phyloP scores from a whole-genome alignment of 2,329 filamentous ascomycete genomes.

The Xylaria sp. region DNA sequence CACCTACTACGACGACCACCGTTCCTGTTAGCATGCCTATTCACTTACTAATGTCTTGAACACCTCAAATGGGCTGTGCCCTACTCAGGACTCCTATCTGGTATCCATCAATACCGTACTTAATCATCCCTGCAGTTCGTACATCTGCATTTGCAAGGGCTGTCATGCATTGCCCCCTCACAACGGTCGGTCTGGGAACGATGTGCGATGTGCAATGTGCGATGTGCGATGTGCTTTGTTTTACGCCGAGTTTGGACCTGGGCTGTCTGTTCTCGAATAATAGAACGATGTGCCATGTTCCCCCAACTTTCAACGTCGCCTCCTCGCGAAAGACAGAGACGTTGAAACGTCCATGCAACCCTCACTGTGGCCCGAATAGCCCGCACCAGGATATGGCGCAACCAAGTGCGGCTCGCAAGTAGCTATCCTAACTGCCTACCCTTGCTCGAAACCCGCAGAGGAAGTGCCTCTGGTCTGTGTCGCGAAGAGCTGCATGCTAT shows the following conservation, averaged over 20 bases:
- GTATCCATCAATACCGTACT: neutral
- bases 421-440: too few relatives aligned
- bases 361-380: neutral
- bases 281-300: neutral
- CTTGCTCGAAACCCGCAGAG: neutral
- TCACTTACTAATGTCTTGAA: neutral
- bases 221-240: neutral
- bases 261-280: neutral
- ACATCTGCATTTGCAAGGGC: neutral
- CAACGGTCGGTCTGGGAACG: neutral
- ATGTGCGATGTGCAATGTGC: neutral
- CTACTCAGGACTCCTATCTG: too few relatives aligned
- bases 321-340: neutral
- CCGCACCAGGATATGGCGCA: neutral
- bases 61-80: constrained; percentile 1
- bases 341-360: neutral
- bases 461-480: too few relatives aligned
- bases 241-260: neutral
- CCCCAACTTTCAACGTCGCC: neutral
- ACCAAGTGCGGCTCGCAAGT: neutral
- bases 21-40: neutral
- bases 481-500: neutral
- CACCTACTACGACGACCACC: neutral
- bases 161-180: neutral
- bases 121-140: neutral